Percentiles rank a stretch among this genome's conserved stretches.
Conservation (phyloP, 805 yeast genomes). For the Wickerhamiella dianesei region DNA sequence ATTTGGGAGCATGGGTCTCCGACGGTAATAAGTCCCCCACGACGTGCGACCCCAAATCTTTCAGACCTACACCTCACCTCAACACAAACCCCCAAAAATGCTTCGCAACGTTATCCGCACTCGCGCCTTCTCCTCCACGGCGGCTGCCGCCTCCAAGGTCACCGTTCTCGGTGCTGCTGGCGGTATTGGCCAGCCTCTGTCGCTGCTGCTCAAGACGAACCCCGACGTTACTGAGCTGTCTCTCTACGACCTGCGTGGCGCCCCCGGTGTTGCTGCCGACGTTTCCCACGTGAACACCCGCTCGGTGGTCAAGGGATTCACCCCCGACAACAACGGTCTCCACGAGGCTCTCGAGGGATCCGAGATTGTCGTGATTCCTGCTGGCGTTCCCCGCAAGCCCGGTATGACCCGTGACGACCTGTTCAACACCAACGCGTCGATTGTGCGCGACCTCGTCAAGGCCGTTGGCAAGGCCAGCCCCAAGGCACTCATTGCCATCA, state of each 20-base stretch:
- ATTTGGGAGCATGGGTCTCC: too few species aligned
- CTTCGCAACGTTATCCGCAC: conserved; percentile 10
- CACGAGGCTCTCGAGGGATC: conserved; percentile 59
- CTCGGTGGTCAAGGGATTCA: conserved; percentile 76
- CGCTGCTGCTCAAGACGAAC: conserved; percentile 73
- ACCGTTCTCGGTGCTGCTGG: conserved; percentile 90
- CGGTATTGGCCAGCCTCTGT: conserved; percentile 90
- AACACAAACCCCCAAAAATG: conserved; percentile 5
- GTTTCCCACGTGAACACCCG: conserved; percentile 87
- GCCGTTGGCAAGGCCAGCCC: conserved; percentile 74
- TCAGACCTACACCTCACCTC: not conserved
- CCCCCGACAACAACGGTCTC: conserved; percentile 62
- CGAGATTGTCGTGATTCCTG: conserved; percentile 80
- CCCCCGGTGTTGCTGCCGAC: conserved; percentile 96
- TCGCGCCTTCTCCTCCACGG: conserved; percentile 20
- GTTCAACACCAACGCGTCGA: conserved; percentile 91
- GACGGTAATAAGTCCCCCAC: too few species aligned
- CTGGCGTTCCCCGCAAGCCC: conserved; percentile 97
- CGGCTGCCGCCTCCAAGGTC: conserved; percentile 39
- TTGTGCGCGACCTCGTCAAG: conserved; percentile 83
- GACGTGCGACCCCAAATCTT: not conserved
- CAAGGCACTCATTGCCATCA: conserved; percentile 66
- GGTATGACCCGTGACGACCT: conserved; percentile 98
- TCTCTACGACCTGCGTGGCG: conserved; percentile 78
- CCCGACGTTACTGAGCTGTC: conserved; percentile 76